Evolutionary conservation across 208 protist genomes (phyloP).

Genomic region (Wallacemonas sp.): DNA sequence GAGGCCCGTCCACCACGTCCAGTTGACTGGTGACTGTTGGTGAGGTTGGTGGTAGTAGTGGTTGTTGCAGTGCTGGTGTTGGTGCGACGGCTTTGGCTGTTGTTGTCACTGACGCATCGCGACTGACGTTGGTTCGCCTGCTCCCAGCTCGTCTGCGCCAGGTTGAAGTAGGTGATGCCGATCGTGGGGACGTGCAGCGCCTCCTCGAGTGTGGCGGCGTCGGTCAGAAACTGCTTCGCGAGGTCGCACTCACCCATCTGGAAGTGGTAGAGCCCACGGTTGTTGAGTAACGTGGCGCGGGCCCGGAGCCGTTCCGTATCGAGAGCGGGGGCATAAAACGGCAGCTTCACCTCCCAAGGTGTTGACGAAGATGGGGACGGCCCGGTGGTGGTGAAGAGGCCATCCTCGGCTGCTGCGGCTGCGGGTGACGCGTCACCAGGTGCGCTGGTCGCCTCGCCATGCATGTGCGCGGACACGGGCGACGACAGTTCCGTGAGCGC

Average conservation of each 20-base stretch:
- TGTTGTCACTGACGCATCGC: background rate
- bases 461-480: too few relatives aligned
- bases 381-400: background rate
- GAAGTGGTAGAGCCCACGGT: constrained; percentile 86
- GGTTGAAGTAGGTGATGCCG: constrained; percentile 82
- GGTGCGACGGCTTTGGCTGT: background rate
- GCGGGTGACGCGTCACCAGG: too few relatives aligned
- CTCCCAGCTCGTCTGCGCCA: constrained; percentile 65
- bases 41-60: background rate
- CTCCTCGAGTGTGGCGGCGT: constrained; percentile 60
- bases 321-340: constrained; percentile 54
- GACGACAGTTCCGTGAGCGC: too few relatives aligned
- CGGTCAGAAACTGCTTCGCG: constrained; percentile 42
- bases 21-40: background rate
- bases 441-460: too few relatives aligned
- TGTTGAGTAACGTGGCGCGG: constrained; percentile 62
- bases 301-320: constrained; percentile 42
- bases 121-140: constrained; percentile 21
- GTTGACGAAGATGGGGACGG: background rate
- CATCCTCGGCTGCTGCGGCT: too few relatives aligned
- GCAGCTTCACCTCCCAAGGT: constrained; percentile 44
- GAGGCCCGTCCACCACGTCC: background rate
- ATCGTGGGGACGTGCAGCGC: constrained; percentile 50
- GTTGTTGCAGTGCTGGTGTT: background rate
- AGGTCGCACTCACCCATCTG: constrained; percentile 72